Conservation (phyloP, 768 basidiomycete genomes). For the Guyanaporus albipodus region DNA sequence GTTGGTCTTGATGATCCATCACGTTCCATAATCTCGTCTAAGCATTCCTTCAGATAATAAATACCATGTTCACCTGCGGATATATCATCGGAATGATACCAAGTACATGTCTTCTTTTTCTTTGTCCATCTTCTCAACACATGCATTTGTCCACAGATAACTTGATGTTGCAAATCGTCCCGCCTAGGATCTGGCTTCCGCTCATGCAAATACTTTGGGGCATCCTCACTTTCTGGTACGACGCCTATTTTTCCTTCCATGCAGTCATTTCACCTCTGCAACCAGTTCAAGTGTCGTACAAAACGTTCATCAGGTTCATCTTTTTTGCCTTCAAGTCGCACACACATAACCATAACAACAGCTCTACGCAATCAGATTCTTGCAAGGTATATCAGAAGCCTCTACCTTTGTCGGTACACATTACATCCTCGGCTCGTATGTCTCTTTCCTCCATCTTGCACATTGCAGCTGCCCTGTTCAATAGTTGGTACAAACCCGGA, state of each 20-base stretch:
- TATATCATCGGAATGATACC: constrained; percentile 75
- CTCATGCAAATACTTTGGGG: constrained; percentile 64
- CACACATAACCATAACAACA: constrained; percentile 20
- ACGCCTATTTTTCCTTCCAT: not conserved
- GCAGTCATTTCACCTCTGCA: not conserved
- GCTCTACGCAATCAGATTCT: constrained; percentile 68
- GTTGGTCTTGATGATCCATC: constrained; percentile 25
- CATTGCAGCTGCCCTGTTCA: not conserved
- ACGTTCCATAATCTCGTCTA: not conserved
- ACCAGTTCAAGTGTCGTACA: constrained; percentile 52
- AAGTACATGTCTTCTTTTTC: constrained; percentile 34
- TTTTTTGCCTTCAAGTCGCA: not conserved
- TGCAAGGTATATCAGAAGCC: constrained; percentile 69
- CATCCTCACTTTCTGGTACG: constrained; percentile 58
- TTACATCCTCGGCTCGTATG: constrained; percentile 68
- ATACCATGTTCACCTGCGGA: constrained; percentile 69
- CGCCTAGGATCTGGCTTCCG: constrained; percentile 66
- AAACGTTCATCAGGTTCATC: constrained; percentile 51
- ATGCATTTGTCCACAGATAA: constrained; percentile 45
- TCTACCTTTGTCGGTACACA: constrained; percentile 77
- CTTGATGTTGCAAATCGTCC: constrained; percentile 58
- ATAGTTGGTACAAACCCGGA: constrained; percentile 65
- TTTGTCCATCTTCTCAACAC: not conserved
- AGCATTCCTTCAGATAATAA: constrained; percentile 45
- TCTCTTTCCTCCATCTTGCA: constrained; percentile 4